Base-by-base conservation (phyloP, 2,329 filamentous ascomycete genomes). In the Claviceps sp. region DNA sequence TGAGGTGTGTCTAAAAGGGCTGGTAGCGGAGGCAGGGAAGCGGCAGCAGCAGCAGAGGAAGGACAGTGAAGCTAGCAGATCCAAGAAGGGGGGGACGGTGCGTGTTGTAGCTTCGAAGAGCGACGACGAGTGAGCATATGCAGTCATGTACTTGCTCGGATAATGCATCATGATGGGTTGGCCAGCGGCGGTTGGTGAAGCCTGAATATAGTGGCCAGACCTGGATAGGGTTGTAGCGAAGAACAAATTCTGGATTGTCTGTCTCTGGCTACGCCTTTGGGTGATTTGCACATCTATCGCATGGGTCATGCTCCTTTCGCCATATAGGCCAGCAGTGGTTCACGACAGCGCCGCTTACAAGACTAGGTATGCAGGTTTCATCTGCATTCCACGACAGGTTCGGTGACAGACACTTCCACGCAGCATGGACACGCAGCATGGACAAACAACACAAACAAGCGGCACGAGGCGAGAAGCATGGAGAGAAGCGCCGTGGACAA, bases 1-100 rank as follows among this genome's bases (percentile, higher is more conserved):
- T 1, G 88, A 94, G 67, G 85, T 89, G 0, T 93, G 94, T 63
- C 82, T 93, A 55, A 88, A 86, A 67, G 81, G 80, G 14, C 68
- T 95, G 51, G 81, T 93, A 4, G 75, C 75, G 0, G 87, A 93
- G 60, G 77, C 82, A 18, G 84, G 85, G 62, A 79, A 80, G 63
- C 72, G 79, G 59, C 62, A 65, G 50, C 60, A 65, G 51, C 57
- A 65, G 51, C 57, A 59, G 41, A 60, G 58, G 50, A 78, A 76
- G 56, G 65, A 69, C 48, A 65, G 63, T 3, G 69, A 70, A 38
- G 66, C 68, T 42, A 58, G 62, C 3, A 71, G 68, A 57, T 71
- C 69, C 4, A 71, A 68, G 57, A 73, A 70, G 58, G 69, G 65
- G 1, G 70, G 65, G 0, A 67, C 63, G 2, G 67, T 77, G 41